These are phyloP conservation scores for Eragrostis tef DNA, from an alignment of 202 grass and related monocot species.

Conservation along the genomic window DNA sequence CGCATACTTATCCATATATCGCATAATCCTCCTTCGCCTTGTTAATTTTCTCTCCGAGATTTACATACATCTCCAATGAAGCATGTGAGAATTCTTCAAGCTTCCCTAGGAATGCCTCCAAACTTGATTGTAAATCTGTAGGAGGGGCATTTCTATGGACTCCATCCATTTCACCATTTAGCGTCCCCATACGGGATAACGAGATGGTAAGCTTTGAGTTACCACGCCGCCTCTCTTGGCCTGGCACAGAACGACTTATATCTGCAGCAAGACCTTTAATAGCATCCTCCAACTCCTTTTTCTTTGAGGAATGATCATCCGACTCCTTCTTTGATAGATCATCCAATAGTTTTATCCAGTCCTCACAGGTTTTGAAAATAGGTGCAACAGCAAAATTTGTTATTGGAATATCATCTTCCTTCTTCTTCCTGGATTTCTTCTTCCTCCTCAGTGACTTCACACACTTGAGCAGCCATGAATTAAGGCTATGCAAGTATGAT, in stretches of 20 bases:
- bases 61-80: conserved; percentile 60
- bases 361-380: conserved; percentile 78
- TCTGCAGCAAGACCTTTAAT: conserved; percentile 66
- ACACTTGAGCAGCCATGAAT: conserved; percentile 85
- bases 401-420: conserved; percentile 50
- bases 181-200: conserved; percentile 47
- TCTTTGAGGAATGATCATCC: too few relatives aligned
- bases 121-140: conserved; percentile 68
- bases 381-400: conserved; percentile 57
- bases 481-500: conserved; percentile 72
- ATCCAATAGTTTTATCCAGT: conserved; percentile 67
- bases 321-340: conserved; percentile 32
- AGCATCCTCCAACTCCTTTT: conserved; percentile 58
- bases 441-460: conserved; percentile 55
- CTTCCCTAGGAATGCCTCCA: conserved; percentile 65
- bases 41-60: conserved; percentile 52
- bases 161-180: conserved; percentile 39
- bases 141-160: conserved; percentile 44
- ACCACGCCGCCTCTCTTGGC: conserved; percentile 66
- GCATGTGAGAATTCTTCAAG: conserved; percentile 59
- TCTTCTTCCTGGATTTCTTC: conserved; percentile 55
- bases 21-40: conserved; percentile 39
- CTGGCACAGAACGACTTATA: conserved; percentile 59
- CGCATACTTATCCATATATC: conserved; percentile 33
- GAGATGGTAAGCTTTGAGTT: conserved; percentile 64